Conservation (phyloP, 148 eudicot genomes). For the Nepenthes gracilis region DNA sequence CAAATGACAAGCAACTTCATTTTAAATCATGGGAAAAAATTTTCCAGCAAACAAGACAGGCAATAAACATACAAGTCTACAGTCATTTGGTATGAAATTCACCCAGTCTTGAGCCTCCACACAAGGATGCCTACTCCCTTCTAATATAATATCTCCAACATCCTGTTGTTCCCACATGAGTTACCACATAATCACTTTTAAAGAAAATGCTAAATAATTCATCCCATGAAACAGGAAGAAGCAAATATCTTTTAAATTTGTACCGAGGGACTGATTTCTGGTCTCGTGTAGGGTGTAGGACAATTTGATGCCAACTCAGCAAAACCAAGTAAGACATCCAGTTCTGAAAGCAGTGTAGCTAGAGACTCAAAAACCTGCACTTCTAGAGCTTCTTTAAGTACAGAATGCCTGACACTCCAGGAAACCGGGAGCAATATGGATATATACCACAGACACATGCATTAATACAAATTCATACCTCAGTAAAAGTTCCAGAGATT, state of each 20-base stretch:
- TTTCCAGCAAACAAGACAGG: slow-evolving; percentile 4
- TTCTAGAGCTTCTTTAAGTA: slow-evolving; percentile 8
- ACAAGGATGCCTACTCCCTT: slow-evolving; percentile 98
- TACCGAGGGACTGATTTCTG: slow-evolving; percentile 77
- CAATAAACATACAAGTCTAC: slow-evolving; percentile 70
- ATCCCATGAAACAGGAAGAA: neutral
- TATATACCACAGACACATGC: slow-evolving; percentile 1
- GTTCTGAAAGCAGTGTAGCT: slow-evolving; percentile 59
- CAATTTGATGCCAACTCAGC: slow-evolving; percentile 88
- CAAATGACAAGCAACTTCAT: slow-evolving; percentile 6
- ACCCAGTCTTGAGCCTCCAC: slow-evolving; percentile 99
- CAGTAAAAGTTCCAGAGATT: slow-evolving; percentile 70
- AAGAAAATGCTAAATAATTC: neutral
- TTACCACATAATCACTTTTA: neutral
- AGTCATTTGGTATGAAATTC: slow-evolving; percentile 95
- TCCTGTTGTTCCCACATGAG: slow-evolving; percentile 13
- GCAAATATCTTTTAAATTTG: slow-evolving; percentile 4
- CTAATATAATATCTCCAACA: slow-evolving; percentile 75
- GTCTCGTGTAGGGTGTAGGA: slow-evolving; percentile 87
- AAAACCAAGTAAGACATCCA: slow-evolving; percentile 94
- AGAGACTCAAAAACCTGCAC: slow-evolving; percentile 77
- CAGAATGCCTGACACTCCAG: slow-evolving; percentile 9
- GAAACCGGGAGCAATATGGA: neutral
- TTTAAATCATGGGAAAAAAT: neutral
- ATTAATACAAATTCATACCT: slow-evolving; percentile 29